Conservation (phyloP, 768 basidiomycete species). For the Boletus rufocinnamomeus region DNA sequence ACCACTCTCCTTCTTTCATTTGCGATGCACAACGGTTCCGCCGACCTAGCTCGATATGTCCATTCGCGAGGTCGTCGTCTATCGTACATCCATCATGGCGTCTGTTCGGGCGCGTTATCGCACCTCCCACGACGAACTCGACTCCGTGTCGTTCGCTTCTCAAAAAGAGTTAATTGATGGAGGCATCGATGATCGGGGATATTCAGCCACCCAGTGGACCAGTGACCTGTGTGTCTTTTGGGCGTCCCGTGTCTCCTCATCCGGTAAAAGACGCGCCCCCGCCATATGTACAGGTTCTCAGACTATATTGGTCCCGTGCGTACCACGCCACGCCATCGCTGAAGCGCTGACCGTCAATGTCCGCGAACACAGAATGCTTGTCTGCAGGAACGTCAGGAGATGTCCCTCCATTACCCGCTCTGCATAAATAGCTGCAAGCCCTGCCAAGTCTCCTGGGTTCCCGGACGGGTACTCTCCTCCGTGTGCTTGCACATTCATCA, state of each 20-base stretch:
- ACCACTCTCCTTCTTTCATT: background rate
- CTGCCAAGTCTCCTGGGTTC: background rate
- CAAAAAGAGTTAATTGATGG: background rate
- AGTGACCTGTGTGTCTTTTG: background rate
- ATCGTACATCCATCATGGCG: background rate
- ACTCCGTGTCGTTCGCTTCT: background rate
- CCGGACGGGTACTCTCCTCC: background rate
- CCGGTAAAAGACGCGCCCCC: background rate
- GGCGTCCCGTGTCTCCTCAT: background rate
- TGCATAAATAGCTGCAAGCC: background rate
- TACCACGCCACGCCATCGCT: too few relatives aligned
- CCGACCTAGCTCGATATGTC: slow-evolving; percentile 5
- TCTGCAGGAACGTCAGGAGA: background rate
- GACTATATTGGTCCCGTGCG: background rate
- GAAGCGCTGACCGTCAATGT: background rate
- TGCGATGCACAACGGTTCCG: background rate
- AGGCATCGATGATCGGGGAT: slow-evolving; percentile 1
- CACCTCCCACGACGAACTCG: slow-evolving; percentile 1
- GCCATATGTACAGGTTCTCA: too few relatives aligned
- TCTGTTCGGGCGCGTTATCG: background rate
- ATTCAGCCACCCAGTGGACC: background rate
- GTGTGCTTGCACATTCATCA: background rate
- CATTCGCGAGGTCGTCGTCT: background rate
- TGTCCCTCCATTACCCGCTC: background rate
- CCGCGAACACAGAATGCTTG: background rate